phyloP scores from a whole-genome alignment of 2,329 filamentous ascomycete genomes.

The Diaporthe humulicola region DNA sequence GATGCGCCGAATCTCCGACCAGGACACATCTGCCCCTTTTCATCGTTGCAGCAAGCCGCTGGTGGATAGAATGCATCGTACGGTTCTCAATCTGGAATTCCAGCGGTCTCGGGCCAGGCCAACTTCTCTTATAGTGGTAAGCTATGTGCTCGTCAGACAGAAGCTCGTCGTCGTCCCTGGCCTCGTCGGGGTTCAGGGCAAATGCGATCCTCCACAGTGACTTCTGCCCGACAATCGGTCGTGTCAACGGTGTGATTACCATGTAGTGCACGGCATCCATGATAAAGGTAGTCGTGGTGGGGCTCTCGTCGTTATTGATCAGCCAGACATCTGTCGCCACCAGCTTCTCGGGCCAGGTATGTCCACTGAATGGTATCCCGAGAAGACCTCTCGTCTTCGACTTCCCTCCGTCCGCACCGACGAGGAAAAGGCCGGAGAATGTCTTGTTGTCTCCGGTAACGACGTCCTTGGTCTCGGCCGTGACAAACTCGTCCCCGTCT shows the following conservation, averaged over 20 bases:
- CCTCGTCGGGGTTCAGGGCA: background rate
- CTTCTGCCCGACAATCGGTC: background rate
- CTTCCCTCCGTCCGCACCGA: background rate
- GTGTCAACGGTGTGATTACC: background rate
- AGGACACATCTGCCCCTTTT: background rate
- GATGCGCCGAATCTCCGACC: background rate
- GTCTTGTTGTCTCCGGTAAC: background rate
- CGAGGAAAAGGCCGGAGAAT: background rate
- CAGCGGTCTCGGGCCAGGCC: background rate
- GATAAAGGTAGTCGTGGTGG: background rate
- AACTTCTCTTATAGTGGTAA: background rate
- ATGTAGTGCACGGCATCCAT: background rate
- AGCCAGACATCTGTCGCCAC: slow-evolving; percentile 8
- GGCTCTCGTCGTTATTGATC: slow-evolving; percentile 1
- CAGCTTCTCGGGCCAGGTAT: slow-evolving; percentile 6
- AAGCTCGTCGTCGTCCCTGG: background rate
- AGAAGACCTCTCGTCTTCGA: slow-evolving; percentile 1
- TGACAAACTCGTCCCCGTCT: background rate
- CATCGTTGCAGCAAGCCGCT: slow-evolving; percentile 14
- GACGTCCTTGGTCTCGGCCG: background rate
- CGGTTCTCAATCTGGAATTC: background rate
- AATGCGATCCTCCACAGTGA: slow-evolving; percentile 5
- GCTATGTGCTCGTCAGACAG: slow-evolving; percentile 1
- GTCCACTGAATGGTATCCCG: slow-evolving; percentile 7
- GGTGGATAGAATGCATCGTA: background rate